Evolutionary conservation across 139 green algal genomes (phyloP).

Genomic region (Volvox reticuliferus): DNA sequence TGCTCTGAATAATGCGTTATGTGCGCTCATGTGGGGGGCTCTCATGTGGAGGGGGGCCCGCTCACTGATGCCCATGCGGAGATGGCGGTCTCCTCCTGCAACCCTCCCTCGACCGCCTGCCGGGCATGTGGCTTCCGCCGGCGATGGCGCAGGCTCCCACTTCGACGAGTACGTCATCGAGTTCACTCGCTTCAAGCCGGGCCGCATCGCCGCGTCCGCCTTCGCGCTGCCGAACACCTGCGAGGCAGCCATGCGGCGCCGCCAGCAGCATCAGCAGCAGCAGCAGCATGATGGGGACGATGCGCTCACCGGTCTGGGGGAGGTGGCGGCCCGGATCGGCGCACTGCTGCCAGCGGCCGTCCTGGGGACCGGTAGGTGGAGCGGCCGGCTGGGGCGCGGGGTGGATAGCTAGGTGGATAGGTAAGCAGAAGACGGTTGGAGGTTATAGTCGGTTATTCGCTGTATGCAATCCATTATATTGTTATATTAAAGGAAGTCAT

Average conservation of each 20-base stretch:
- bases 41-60: no score
- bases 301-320: neutral
- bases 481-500: no score
- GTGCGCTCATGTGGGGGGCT: no score
- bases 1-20: no score
- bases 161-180: slow-evolving; percentile 62
- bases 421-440: no score
- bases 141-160: slow-evolving; percentile 37
- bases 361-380: slow-evolving; percentile 10
- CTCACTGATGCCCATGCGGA: no score
- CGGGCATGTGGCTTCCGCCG: no score
- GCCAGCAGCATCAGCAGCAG: neutral
- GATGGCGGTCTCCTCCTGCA: no score
- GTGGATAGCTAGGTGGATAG: neutral
- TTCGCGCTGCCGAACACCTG: slow-evolving; percentile 52
- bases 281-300: neutral
- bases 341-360: slow-evolving; percentile 41
- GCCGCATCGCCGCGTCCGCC: neutral
- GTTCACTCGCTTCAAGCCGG: slow-evolving; percentile 57
- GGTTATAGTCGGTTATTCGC: no score
- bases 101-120: no score
- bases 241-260: neutral
- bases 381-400: neutral
- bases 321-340: neutral
- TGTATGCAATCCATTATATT: no score